Percentiles rank a stretch among this genome's conserved stretches.
These are phyloP conservation scores for Candida pseudoviswanathii DNA, from an alignment of 1,139 yeast genomes.

Conservation along the genomic window DNA sequence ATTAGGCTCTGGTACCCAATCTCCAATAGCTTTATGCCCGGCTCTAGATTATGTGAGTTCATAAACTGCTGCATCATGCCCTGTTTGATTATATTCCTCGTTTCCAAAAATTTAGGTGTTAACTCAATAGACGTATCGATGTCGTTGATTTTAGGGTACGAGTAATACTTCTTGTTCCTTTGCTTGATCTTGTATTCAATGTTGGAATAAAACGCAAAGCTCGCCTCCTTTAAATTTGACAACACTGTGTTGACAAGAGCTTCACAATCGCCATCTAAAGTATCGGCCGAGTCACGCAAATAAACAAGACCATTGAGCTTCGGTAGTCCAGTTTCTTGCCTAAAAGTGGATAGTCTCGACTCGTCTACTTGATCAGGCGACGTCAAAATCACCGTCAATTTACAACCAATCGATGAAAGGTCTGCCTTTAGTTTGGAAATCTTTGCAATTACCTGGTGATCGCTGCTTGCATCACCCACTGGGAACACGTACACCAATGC, in stretches of 20 bases:
- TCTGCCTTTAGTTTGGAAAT: constrained; percentile 18
- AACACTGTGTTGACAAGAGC: constrained; percentile 31
- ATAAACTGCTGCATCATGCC: constrained; percentile 37
- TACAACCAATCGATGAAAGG: constrained; percentile 23
- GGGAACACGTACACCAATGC: constrained; percentile 27
- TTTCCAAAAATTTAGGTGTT: constrained; percentile 42
- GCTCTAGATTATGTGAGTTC: constrained; percentile 38
- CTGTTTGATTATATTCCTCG: constrained; percentile 42
- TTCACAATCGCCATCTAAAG: constrained; percentile 30
- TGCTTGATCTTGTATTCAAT: constrained; percentile 38
- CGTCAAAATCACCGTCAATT: constrained; percentile 32
- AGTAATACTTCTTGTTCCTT: constrained; percentile 40
- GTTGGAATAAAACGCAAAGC: constrained; percentile 37
- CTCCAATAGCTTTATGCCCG: constrained; percentile 33
- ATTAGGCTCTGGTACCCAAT: constrained; percentile 36
- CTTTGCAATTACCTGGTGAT: constrained; percentile 20
- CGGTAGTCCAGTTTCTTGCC: constrained; percentile 34
- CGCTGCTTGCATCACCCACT: constrained; percentile 21
- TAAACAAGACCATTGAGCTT: constrained; percentile 33
- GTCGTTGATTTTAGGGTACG: constrained; percentile 28
- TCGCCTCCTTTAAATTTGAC: constrained; percentile 31
- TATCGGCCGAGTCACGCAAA: constrained; percentile 18
- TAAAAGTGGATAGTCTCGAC: constrained; percentile 23
- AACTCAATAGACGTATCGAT: constrained; percentile 35
- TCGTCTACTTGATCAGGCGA: constrained; percentile 20